These are phyloP conservation scores for Nakazawaea ishiwadae DNA, from an alignment of 805 yeast genomes.

Conservation along the genomic window DNA sequence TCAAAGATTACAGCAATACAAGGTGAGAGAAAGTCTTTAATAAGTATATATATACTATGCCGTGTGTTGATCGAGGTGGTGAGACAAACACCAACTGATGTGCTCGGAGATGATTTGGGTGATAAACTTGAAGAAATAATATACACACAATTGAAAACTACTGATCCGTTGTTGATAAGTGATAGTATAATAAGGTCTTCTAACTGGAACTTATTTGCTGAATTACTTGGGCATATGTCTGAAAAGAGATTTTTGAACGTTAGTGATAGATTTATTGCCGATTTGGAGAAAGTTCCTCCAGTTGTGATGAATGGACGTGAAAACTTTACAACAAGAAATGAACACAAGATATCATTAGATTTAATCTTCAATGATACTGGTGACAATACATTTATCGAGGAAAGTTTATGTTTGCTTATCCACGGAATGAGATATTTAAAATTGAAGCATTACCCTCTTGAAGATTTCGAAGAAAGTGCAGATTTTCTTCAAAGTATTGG, in stretches of 20 bases:
- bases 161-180: constrained; percentile 71
- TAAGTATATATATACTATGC: constrained; percentile 84
- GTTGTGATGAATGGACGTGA: constrained; percentile 29
- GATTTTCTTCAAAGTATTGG: constrained; percentile 83
- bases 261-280: constrained; percentile 90
- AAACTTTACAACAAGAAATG: not conserved
- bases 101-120: constrained; percentile 72
- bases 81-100: constrained; percentile 73
- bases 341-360: not conserved
- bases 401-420: constrained; percentile 67
- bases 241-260: constrained; percentile 79
- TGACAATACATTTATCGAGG: constrained; percentile 34
- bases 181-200: constrained; percentile 77
- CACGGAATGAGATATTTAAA: constrained; percentile 88
- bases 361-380: constrained; percentile 20
- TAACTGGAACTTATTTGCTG: constrained; percentile 91
- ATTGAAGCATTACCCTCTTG: constrained; percentile 80
- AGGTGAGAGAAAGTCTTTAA: constrained; percentile 82
- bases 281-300: constrained; percentile 75
- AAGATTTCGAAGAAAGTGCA: constrained; percentile 87
- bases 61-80: constrained; percentile 91
- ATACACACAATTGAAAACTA: constrained; percentile 80
- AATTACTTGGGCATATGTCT: constrained; percentile 86
- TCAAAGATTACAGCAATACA: constrained; percentile 69
- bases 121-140: constrained; percentile 89